Evolutionary conservation across 805 yeast genomes (phyloP).

Genomic region (Kodamaea lidongshanica): DNA sequence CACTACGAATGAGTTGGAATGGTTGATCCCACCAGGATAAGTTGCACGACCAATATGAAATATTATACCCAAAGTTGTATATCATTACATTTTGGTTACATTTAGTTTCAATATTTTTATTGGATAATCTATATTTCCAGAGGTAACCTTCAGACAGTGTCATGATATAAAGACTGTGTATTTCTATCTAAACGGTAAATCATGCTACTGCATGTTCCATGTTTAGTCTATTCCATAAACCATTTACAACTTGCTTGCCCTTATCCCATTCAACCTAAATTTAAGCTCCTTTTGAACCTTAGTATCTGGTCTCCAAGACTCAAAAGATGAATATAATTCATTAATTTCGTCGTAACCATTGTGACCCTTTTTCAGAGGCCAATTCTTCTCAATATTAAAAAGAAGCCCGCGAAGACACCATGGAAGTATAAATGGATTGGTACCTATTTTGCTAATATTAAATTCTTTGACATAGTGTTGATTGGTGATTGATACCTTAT

Average conservation of each 20-base stretch:
- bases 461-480: conserved; percentile 41
- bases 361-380: conserved; percentile 29
- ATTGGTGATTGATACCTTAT: conserved; percentile 26
- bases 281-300: conserved; percentile 79
- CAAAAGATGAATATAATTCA: conserved; percentile 63
- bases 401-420: conserved; percentile 88
- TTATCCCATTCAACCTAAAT: conserved; percentile 58
- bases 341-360: conserved; percentile 50
- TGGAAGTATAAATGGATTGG: conserved; percentile 82
- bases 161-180: too few species aligned
- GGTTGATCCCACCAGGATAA: too few species aligned
- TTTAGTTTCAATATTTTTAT: too few species aligned
- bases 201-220: too few species aligned
- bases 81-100: too few species aligned
- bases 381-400: conserved; percentile 50
- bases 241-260: conserved; percentile 35
- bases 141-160: too few species aligned
- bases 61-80: too few species aligned
- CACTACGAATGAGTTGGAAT: too few species aligned
- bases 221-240: too few species aligned
- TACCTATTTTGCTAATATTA: conserved; percentile 58
- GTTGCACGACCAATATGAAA: too few species aligned
- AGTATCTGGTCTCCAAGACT: conserved; percentile 80
- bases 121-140: too few species aligned
- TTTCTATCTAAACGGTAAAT: too few species aligned